Conservation (phyloP, 169 alveolate genomes). For the Eimeria sp. region DNA sequence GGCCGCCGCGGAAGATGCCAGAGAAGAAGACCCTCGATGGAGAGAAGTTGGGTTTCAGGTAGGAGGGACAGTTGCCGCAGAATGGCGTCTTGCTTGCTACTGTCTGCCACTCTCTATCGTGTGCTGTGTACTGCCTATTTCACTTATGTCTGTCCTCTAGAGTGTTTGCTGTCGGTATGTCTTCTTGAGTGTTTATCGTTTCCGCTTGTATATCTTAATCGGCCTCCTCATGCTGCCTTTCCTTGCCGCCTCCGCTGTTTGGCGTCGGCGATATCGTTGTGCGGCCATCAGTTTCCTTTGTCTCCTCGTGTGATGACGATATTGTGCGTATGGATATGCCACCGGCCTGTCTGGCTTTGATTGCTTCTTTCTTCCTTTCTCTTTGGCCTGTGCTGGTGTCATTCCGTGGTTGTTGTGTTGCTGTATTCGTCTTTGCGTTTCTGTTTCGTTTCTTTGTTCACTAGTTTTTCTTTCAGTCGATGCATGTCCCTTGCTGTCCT, state of each 20-base stretch:
- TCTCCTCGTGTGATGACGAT: background rate
- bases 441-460: no score
- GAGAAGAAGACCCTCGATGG: constrained; percentile 45
- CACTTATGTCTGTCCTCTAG: background rate
- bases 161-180: background rate
- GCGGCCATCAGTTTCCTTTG: background rate
- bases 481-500: no score
- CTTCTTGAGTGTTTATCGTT: background rate
- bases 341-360: no score
- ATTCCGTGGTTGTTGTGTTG: no score
- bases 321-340: no score
- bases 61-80: background rate
- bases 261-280: background rate
- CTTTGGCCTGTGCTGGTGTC: background rate
- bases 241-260: no score
- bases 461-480: no score
- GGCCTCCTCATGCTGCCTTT: background rate
- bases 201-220: background rate
- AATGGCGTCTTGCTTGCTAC: background rate
- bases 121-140: background rate
- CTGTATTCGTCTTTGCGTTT: background rate
- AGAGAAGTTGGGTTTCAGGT: constrained; percentile 55
- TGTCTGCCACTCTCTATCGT: background rate
- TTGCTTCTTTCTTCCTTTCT: no score
- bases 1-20: background rate